A percentile compares a stretch with the other conserved stretches of the same genome.
Conservation (phyloP, 2,329 filamentous ascomycete genomes). For the Phaeosphaeria sp. region DNA sequence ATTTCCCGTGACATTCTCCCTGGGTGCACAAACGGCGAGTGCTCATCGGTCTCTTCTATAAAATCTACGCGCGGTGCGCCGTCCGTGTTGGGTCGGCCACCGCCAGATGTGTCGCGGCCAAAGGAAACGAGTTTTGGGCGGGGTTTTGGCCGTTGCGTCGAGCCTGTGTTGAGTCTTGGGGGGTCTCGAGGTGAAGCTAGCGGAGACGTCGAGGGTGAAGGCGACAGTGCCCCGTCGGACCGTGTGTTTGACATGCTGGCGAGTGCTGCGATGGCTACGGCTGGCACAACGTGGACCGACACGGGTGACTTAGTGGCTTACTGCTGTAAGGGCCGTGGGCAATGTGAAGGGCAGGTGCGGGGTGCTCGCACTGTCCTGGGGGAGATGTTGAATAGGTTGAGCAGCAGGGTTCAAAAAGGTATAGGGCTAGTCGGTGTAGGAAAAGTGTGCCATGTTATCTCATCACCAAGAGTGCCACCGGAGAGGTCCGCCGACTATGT, state of each 20-base stretch:
- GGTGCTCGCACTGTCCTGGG: background rate
- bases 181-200: slow-evolving; percentile 19
- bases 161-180: slow-evolving; percentile 23
- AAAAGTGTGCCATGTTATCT: slow-evolving; percentile 1
- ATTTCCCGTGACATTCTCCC: slow-evolving; percentile 37
- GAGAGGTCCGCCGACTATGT: slow-evolving; percentile 4
- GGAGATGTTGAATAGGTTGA: slow-evolving; percentile 1
- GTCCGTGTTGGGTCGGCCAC: slow-evolving; percentile 22
- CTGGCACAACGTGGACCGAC: slow-evolving; percentile 20
- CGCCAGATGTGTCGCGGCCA: slow-evolving; percentile 32
- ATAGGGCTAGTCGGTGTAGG: background rate
- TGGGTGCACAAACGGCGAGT: slow-evolving; percentile 42
- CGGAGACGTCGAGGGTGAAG: slow-evolving; percentile 14
- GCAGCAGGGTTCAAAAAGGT: background rate
- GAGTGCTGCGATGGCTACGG: slow-evolving; percentile 11
- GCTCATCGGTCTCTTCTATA: slow-evolving; percentile 46
- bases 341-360: slow-evolving; percentile 22
- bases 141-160: slow-evolving; percentile 19
- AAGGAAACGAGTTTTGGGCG: slow-evolving; percentile 48
- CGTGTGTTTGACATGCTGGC: slow-evolving; percentile 24
- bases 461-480: background rate
- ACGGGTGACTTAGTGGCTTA: background rate
- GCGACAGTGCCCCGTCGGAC: slow-evolving; percentile 10
- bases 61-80: slow-evolving; percentile 29
- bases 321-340: slow-evolving; percentile 6